These are phyloP conservation scores for Acacia confusa DNA, from an alignment of 306 rosid genomes.

Conservation along the genomic window DNA sequence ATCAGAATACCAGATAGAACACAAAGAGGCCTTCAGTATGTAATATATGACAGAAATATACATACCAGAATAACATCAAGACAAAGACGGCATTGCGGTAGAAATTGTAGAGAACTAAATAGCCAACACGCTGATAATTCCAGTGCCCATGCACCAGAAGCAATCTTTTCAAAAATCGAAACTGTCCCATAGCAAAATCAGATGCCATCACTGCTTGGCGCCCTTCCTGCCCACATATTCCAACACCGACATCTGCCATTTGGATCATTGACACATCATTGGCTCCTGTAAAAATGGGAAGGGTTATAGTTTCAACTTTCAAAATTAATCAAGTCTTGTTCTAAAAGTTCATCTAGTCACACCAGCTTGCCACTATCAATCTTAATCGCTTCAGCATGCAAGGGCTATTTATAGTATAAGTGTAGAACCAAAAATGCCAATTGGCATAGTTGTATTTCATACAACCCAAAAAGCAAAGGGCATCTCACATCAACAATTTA, in stretches of 20 bases:
- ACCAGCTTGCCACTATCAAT: slow-evolving; percentile 12
- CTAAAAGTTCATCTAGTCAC: slow-evolving; percentile 18
- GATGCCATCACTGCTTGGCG: slow-evolving; percentile 99
- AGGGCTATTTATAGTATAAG: background rate
- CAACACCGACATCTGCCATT: slow-evolving; percentile 99
- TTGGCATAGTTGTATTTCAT: background rate
- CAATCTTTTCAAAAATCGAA: slow-evolving; percentile 75
- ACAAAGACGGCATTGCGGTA: slow-evolving; percentile 99
- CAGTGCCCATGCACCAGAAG: slow-evolving; percentile 98
- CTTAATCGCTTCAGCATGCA: slow-evolving; percentile 1
- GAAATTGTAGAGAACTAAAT: slow-evolving; percentile 90
- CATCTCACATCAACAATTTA: background rate
- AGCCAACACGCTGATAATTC: slow-evolving; percentile 98
- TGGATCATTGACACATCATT: slow-evolving; percentile 99
- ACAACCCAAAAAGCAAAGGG: background rate
- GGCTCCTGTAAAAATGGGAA: slow-evolving; percentile 63
- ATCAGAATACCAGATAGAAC: background rate
- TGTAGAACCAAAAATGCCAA: background rate
- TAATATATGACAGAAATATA: slow-evolving; percentile 22
- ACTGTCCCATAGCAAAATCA: slow-evolving; percentile 99
- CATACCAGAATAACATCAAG: slow-evolving; percentile 94
- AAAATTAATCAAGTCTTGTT: slow-evolving; percentile 14
- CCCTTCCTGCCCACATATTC: slow-evolving; percentile 98
- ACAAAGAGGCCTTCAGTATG: slow-evolving; percentile 16
- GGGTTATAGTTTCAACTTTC: slow-evolving; percentile 29